Evolutionary conservation across 441 rosid species (phyloP).

Genomic region (Mallotus repandus): DNA sequence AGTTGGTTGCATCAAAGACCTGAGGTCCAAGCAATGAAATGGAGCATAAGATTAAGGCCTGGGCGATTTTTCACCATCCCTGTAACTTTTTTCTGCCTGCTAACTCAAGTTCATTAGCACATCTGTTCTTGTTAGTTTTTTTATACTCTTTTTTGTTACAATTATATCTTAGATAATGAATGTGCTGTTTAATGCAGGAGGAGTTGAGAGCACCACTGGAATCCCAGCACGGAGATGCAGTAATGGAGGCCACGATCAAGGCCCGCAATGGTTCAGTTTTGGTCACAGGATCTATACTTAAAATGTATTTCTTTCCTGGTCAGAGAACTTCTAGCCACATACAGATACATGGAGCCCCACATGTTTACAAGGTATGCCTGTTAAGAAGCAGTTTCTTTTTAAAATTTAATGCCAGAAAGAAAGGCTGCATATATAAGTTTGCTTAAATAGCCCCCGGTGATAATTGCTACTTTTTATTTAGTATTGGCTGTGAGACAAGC

Average conservation of each 20-base stretch:
- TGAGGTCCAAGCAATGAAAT: slow-evolving; percentile 97
- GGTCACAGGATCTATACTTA: slow-evolving; percentile 88
- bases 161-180: slow-evolving; percentile 16
- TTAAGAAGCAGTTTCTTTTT: slow-evolving; percentile 18
- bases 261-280: slow-evolving; percentile 89
- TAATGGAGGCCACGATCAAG: slow-evolving; percentile 92
- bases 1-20: slow-evolving; percentile 90
- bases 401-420: background rate
- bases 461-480: background rate
- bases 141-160: slow-evolving; percentile 2
- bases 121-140: background rate
- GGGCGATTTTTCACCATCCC: slow-evolving; percentile 93
- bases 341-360: slow-evolving; percentile 92
- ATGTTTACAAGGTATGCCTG: slow-evolving; percentile 75
- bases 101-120: slow-evolving; percentile 13
- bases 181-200: slow-evolving; percentile 52
- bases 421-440: background rate
- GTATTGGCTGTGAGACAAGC: background rate
- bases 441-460: background rate
- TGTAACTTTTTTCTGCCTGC: slow-evolving; percentile 42
- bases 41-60: slow-evolving; percentile 96
- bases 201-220: slow-evolving; percentile 85
- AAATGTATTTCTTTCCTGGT: slow-evolving; percentile 95
- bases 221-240: slow-evolving; percentile 95
- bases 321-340: slow-evolving; percentile 88